These are phyloP conservation scores for Pyrenophora tritici-repentis DNA, from an alignment of 2,329 filamentous ascomycete genomes.

Conservation along the genomic window DNA sequence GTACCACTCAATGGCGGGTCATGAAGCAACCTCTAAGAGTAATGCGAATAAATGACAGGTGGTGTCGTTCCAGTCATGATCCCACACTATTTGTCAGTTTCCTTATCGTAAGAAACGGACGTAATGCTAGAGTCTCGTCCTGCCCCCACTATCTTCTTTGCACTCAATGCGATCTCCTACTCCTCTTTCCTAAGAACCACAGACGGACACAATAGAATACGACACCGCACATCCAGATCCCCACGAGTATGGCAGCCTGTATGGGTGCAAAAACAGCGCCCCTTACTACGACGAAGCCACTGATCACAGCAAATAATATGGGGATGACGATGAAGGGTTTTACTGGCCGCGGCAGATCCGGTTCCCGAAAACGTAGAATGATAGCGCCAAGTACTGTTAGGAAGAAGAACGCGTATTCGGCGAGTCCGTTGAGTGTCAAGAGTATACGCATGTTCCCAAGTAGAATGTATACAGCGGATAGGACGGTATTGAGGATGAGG, in stretches of 20 bases:
- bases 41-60: too few relatives aligned
- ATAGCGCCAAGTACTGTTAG: slow-evolving; percentile 65
- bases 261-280: slow-evolving; percentile 44
- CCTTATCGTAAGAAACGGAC: too few relatives aligned
- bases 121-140: too few relatives aligned
- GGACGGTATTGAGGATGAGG: slow-evolving; percentile 37
- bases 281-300: slow-evolving; percentile 47
- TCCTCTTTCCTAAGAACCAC: slow-evolving; percentile 7
- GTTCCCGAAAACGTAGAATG: slow-evolving; percentile 62
- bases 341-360: slow-evolving; percentile 60
- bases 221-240: slow-evolving; percentile 36
- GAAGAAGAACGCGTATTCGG: slow-evolving; percentile 66
- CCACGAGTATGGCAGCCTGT: slow-evolving; percentile 38
- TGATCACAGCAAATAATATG: slow-evolving; percentile 61
- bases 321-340: slow-evolving; percentile 62
- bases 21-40: too few relatives aligned
- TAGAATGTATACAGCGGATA: slow-evolving; percentile 63
- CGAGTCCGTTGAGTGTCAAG: slow-evolving; percentile 55
- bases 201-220: slow-evolving; percentile 23
- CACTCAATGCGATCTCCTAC: neutral
- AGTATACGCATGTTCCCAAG: slow-evolving; percentile 67
- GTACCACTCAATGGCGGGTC: too few relatives aligned
- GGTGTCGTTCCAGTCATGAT: too few relatives aligned
- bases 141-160: too few relatives aligned
- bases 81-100: too few relatives aligned